phyloP scores from a whole-genome alignment of 305 asterid genomes.

The Fraxinus angustifolia region DNA sequence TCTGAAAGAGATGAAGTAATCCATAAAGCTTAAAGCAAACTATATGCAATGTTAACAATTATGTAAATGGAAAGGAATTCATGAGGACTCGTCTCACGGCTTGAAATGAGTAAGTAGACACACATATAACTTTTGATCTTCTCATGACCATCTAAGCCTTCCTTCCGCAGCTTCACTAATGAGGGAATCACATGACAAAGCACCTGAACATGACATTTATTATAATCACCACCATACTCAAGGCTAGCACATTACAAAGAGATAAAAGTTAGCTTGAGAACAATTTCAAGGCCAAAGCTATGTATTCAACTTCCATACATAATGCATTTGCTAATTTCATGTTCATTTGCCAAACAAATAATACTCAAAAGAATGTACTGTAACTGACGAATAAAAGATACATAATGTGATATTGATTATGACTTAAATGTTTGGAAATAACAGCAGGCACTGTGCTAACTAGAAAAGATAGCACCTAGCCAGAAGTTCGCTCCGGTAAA shows the following conservation, averaged over 20 bases:
- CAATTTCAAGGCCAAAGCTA: background rate
- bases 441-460: background rate
- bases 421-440: background rate
- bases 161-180: constrained; percentile 93
- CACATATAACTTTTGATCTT: constrained; percentile 99
- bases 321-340: background rate
- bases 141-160: constrained; percentile 98
- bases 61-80: constrained; percentile 27
- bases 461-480: background rate
- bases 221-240: constrained; percentile 14
- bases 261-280: background rate
- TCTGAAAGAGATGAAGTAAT: constrained; percentile 49
- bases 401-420: background rate
- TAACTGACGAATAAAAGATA: background rate
- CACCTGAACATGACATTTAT: constrained; percentile 47
- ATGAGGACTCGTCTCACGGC: constrained; percentile 64
- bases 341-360: background rate
- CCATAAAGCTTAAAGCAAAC: constrained; percentile 23
- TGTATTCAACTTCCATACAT: background rate
- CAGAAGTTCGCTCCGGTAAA: background rate
- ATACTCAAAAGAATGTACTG: background rate
- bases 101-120: constrained; percentile 74
- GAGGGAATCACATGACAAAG: constrained; percentile 86
- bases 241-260: constrained; percentile 11
- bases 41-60: background rate